phyloP scores from a whole-genome alignment of 495 filamentous ascomycete species.

The Neurospora sp. region DNA sequence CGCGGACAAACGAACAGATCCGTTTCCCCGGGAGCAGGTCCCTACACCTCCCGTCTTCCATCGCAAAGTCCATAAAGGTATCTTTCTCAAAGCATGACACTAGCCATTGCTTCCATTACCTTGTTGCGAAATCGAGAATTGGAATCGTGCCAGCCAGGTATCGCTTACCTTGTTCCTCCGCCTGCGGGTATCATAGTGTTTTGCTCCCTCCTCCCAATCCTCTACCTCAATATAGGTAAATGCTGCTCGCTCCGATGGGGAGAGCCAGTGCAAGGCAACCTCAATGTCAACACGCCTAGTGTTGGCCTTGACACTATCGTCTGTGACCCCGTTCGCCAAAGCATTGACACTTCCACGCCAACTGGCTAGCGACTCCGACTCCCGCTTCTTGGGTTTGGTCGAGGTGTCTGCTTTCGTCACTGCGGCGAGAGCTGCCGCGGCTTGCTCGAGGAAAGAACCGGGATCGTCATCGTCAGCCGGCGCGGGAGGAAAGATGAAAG shows the following conservation, averaged over 20 bases:
- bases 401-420: not conserved
- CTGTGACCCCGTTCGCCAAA: not conserved
- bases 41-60: not conserved
- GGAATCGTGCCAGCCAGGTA: not conserved
- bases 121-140: not conserved
- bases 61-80: not conserved
- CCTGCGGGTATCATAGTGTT: not conserved
- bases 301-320: not conserved
- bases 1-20: not conserved
- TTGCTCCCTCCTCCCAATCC: slow-evolving; percentile 6
- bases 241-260: slow-evolving; percentile 2
- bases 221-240: slow-evolving; percentile 11
- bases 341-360: not conserved
- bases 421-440: not conserved
- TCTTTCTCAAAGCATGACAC: not conserved
- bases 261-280: slow-evolving; percentile 14
- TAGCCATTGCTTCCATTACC: not conserved
- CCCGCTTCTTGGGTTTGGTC: not conserved
- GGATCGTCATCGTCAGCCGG: not conserved
- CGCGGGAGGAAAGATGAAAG: not conserved
- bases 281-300: slow-evolving; percentile 12
- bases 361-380: not conserved
- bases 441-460: slow-evolving; percentile 4
- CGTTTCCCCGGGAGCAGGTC: not conserved
- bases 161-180: slow-evolving; percentile 14